These are phyloP conservation scores for Aulographum hederae DNA, from an alignment of 2,329 filamentous ascomycete genomes.

Conservation along the genomic window DNA sequence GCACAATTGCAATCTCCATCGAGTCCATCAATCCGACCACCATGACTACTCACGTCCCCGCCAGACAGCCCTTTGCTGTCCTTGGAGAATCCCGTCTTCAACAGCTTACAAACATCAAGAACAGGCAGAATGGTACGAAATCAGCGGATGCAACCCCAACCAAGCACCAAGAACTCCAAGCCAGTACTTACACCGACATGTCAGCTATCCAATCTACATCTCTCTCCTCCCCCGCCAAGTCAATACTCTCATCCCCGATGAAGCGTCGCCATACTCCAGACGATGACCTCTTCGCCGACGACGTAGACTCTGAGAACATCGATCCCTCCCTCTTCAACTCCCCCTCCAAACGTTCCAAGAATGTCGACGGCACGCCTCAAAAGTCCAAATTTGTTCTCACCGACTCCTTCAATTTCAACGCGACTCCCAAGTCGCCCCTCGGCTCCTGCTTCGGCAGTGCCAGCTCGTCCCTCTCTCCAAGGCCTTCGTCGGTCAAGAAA, in stretches of 20 bases:
- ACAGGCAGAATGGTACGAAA: conserved; percentile 45
- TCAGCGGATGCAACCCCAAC: conserved; percentile 1
- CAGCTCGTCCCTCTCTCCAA: conserved; percentile 11
- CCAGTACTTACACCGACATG: neutral
- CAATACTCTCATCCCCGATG: conserved; percentile 13
- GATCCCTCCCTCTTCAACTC: conserved; percentile 33
- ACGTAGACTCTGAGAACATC: conserved; percentile 37
- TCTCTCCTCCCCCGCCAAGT: conserved; percentile 15
- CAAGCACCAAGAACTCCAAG: neutral
- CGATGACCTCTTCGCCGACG: conserved; percentile 22
- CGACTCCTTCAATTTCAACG: conserved; percentile 10
- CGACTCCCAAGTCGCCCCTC: conserved; percentile 2
- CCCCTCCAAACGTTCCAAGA: conserved; percentile 35
- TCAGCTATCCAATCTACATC: no score
- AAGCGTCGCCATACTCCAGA: conserved; percentile 26
- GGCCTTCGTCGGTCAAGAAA: conserved; percentile 15
- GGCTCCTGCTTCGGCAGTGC: conserved; percentile 8
- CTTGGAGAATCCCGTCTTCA: conserved; percentile 52
- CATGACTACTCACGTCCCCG: no score
- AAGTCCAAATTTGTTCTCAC: conserved; percentile 23
- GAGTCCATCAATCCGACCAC: no score
- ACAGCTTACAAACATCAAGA: conserved; percentile 56
- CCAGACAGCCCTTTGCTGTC: conserved; percentile 59
- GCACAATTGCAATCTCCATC: no score
- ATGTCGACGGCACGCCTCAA: conserved; percentile 14